Base-by-base conservation (phyloP, 345 rosid species). In the Aquilaria yunnanensis region DNA sequence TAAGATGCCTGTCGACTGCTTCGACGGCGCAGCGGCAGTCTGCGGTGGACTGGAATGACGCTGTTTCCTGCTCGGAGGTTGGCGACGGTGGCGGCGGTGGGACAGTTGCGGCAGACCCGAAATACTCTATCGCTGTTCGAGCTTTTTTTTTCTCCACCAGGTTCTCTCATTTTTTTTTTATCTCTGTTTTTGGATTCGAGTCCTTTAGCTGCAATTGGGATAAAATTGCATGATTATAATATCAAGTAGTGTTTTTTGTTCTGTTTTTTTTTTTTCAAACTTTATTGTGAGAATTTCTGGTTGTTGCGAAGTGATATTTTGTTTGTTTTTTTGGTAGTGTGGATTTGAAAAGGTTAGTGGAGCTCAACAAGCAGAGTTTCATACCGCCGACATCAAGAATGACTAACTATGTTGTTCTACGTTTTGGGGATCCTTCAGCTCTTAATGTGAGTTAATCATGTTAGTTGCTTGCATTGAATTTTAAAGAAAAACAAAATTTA, bases 81-180 rank as follows among this genome's bases (percentile, higher is more conserved):
- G 77, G 66, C 9, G 71, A 59, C 16, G 82, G 66, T 46, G 74
- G 55, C 32, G 54, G 33, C 50, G 62, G 14, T 14, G 47, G 31
- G 30, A 29, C 49, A 56, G 41, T 69, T 31, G 80, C 80, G 58
- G 81, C 74, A 70, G 84, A 80, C 10, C 13, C 84, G n/a, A 76
- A 71, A 62, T 77, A 74, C 13, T 82, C 92, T 12, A 81, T 88
- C 71, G 91, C 92, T 31, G 96, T 94, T n/a, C 85, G 88, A 67
- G 96, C 99, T 49, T 94, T 66, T 68, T 85, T 90, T 61, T 83
- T 88, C 82, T 90, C 95, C 63, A 90, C 99, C 63, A 86, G 97
- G 98, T 86, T 66, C 43, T 3, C 8, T 45, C 55, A 6, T 59
- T 61, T 16, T 65, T 65, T 34, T 0, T 41, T 14, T 32, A 34